Base-by-base conservation (phyloP, 805 yeast genomes). In the Barnettozyma pratensis region DNA sequence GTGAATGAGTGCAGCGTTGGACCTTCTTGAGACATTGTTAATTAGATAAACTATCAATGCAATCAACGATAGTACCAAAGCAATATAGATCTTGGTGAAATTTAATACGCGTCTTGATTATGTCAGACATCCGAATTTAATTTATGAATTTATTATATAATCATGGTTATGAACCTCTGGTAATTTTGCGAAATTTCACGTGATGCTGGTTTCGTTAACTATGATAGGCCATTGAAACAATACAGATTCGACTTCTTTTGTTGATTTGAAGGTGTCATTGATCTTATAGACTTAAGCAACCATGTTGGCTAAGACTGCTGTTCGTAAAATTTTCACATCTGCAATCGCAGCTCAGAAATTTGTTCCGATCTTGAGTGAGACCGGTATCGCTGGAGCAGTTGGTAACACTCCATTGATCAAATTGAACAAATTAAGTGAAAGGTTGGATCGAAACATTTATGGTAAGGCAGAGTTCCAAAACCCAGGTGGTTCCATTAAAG, bases 401-500 rank as follows among this genome's bases (percentile, higher is more conserved):
- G 97, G 97, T n/a, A 89, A 89, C 67, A 91, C 97, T 4, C 97
- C 97, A 28, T 70, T 91, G 55, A 71, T 91, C 54, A 76, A 76
- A 54, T 72, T 87, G 42, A 76, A 79, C 56, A 68, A 66, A 35
- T 66, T 87, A 27, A 78, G 86, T 37, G 68, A 75, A 26, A 76
- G 77, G 55, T 65, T 80, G 4, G 87, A 88, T 5, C 73, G 91
- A 57, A 83, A 87, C 57, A 79, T 91, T 53, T 90, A 81, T 63
- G 97, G 87, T 38, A 91, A 91, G 64, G 96, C 96, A 6, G 97
- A 89, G 67, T 86, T 81, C 70, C 85, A 85, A 84, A 89, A 89
- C 67, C 97, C 97, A 3, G 96, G 96, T 43, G 97, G 96, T 0
- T 84, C 94, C 9, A 91, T 89, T 48, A 89, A 89, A 62, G 97